A percentile compares a stretch with the other conserved stretches of the same genome.
These are phyloP conservation scores for Lodderomyces jiufengensis DNA, from an alignment of 1,139 yeast species.

Conservation along the genomic window DNA sequence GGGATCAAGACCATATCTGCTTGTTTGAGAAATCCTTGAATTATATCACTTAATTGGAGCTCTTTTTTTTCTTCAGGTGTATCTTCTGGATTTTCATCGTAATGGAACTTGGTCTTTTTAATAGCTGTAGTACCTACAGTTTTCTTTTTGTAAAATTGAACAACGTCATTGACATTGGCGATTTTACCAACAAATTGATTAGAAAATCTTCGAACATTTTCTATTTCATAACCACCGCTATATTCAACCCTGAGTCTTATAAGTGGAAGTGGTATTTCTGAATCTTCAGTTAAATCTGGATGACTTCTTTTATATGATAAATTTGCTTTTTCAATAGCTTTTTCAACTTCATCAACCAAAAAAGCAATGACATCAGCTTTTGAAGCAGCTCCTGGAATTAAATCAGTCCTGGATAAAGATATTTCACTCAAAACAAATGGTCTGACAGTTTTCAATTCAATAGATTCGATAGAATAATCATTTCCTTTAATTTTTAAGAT, in stretches of 20 bases:
- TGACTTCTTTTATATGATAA: constrained; percentile 45
- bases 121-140: constrained; percentile 10
- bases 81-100: constrained; percentile 19
- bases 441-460: constrained; percentile 69
- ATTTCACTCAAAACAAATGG: constrained; percentile 79
- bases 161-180: constrained; percentile 85
- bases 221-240: constrained; percentile 87
- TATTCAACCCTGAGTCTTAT: constrained; percentile 83
- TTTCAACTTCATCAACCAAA: constrained; percentile 62
- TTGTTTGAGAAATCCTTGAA: constrained; percentile 58
- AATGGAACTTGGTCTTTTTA: constrained; percentile 22
- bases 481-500: constrained; percentile 60
- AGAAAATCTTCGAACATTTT: constrained; percentile 84
- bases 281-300: constrained; percentile 19
- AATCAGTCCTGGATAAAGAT: constrained; percentile 48
- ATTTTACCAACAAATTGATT: constrained; percentile 86
- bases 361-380: constrained; percentile 60
- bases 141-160: constrained; percentile 55
- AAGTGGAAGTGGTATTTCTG: constrained; percentile 62
- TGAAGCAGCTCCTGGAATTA: constrained; percentile 63
- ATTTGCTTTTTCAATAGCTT: constrained; percentile 58
- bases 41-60: constrained; percentile 21
- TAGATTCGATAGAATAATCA: constrained; percentile 59
- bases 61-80: constrained; percentile 16
- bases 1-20: constrained; percentile 70